These are phyloP conservation scores for Termitomyces sp. DNA, from an alignment of 768 basidiomycete species.

Conservation along the genomic window DNA sequence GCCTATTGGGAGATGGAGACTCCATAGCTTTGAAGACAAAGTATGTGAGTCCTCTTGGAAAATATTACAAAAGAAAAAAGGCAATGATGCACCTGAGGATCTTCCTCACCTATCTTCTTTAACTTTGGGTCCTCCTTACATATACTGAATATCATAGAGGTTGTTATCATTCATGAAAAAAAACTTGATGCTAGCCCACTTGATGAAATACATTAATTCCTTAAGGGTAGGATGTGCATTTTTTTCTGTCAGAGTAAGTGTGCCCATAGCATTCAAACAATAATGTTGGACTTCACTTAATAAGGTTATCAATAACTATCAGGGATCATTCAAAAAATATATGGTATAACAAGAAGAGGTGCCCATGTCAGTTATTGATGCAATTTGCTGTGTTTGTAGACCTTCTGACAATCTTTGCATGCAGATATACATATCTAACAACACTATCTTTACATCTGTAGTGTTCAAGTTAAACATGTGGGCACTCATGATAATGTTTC, in stretches of 20 bases:
- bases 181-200: background rate
- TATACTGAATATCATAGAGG: background rate
- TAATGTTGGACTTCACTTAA: background rate
- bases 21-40: background rate
- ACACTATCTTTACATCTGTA: background rate
- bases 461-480: background rate
- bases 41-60: background rate
- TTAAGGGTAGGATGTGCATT: background rate
- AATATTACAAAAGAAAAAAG: background rate
- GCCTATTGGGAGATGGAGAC: background rate
- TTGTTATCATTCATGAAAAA: background rate
- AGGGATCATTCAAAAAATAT: background rate
- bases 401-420: background rate
- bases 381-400: background rate
- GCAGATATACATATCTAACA: background rate
- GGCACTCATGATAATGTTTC: background rate
- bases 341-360: background rate
- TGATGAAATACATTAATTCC: background rate
- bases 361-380: background rate
- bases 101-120: background rate
- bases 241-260: background rate
- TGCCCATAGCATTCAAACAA: background rate
- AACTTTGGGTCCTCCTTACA: background rate
- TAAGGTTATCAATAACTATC: background rate
- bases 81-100: background rate